A percentile compares a stretch with the other conserved stretches of the same genome.
Evolutionary conservation across 192 early-diverging fungal genomes (phyloP).

Genomic region (Diversispora epigaea): DNA sequence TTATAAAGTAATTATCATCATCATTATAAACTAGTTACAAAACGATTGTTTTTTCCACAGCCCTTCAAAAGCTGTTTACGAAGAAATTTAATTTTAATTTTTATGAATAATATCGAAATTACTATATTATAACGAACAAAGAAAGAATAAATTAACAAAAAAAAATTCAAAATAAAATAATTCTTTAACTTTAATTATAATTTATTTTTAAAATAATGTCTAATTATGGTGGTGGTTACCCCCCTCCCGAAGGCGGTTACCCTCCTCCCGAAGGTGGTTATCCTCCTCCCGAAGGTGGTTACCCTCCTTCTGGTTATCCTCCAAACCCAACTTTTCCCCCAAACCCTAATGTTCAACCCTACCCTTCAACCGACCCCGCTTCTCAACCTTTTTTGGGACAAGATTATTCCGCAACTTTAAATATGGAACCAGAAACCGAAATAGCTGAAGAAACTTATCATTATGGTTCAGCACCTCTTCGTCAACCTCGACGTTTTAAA

Average conservation of each 20-base stretch:
- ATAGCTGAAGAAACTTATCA: slow-evolving; percentile 24
- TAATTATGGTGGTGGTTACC: slow-evolving; percentile 4
- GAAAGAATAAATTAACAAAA: too few species aligned
- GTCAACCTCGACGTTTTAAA: slow-evolving; percentile 49
- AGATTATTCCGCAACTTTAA: not conserved
- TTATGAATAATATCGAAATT: too few species aligned
- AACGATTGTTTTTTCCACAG: too few species aligned
- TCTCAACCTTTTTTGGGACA: slow-evolving; percentile 4
- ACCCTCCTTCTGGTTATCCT: not conserved
- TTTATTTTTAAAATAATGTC: not conserved
- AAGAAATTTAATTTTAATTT: too few species aligned
- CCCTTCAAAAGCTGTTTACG: too few species aligned
- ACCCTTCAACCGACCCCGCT: not conserved
- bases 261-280: not conserved
- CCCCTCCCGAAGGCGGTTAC: not conserved
- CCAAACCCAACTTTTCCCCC: not conserved
- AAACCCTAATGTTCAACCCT: not conserved
- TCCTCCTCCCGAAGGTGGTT: not conserved
- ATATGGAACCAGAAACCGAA: not conserved
- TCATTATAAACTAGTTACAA: too few species aligned
- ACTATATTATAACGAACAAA: too few species aligned
- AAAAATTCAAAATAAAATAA: too few species aligned
- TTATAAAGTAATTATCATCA: too few species aligned
- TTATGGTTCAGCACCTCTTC: slow-evolving; percentile 44
- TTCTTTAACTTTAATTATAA: too few species aligned